Percentiles rank a stretch among this genome's conserved stretches.
Evolutionary conservation across 2,329 filamentous ascomycete species (phyloP).

Genomic region (Colletotrichum orchidophilum): DNA sequence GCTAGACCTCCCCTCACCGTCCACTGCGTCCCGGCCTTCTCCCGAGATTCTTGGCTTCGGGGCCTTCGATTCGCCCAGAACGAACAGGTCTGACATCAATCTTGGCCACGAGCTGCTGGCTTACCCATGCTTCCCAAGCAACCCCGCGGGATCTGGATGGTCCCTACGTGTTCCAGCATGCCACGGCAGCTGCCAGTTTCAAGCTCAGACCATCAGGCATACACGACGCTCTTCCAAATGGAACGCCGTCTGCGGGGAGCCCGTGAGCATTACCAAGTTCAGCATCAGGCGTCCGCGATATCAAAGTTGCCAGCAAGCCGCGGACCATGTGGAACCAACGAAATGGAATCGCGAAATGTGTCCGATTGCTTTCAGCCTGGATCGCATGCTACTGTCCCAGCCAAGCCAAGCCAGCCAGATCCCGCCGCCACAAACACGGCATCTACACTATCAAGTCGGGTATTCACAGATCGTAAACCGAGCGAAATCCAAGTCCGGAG

Average conservation of each 20-base stretch:
- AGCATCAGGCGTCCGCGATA: not conserved
- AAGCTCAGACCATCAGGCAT: conserved; percentile 5
- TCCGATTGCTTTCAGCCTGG: conserved; percentile 14
- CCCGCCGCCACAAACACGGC: conserved; percentile 2
- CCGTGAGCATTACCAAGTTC: not conserved
- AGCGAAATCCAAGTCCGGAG: conserved; percentile 21
- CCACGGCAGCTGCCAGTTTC: conserved; percentile 2
- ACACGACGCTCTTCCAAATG: not conserved
- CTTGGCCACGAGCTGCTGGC: conserved; percentile 1
- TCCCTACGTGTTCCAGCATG: not conserved
- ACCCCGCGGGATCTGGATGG: not conserved
- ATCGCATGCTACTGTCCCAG: not conserved
- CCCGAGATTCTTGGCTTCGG: not conserved
- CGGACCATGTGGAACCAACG: not conserved
- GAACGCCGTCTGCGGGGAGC: not conserved
- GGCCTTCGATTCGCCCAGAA: not conserved
- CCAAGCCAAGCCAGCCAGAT: not conserved
- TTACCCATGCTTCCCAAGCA: not conserved
- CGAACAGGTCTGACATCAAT: conserved; percentile 14
- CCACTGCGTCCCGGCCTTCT: not conserved
- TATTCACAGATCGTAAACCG: conserved; percentile 28
- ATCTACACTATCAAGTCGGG: conserved; percentile 12
- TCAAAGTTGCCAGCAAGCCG: not conserved
- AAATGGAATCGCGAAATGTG: conserved; percentile 26
- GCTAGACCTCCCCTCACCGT: conserved; percentile 2